A percentile compares a stretch with the other conserved stretches of the same genome.
Evolutionary conservation across 768 basidiomycete species (phyloP).

Genomic region (Phaeolepiota aurea): DNA sequence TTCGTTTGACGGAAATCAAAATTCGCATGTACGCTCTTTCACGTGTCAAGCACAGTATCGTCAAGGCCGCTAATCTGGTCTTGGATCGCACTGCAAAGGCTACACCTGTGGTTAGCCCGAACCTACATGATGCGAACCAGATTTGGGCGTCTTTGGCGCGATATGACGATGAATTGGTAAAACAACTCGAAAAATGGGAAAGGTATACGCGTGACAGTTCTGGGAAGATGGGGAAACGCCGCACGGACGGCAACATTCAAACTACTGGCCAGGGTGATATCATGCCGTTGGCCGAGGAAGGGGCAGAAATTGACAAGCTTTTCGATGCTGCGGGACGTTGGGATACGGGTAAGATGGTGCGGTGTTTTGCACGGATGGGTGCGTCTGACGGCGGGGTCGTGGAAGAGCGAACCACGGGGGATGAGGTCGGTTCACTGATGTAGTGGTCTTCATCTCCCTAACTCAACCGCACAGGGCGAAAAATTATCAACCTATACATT

Average conservation of each 20-base stretch:
- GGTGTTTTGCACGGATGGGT: conserved; percentile 59
- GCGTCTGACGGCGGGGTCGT: conserved; percentile 18
- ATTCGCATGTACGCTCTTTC: conserved; percentile 55
- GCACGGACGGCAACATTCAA: conserved; percentile 19
- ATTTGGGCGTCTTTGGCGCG: conserved; percentile 74
- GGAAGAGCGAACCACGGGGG: conserved; percentile 25
- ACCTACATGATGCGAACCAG: conserved; percentile 20
- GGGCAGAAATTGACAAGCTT: conserved; percentile 26
- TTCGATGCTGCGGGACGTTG: conserved; percentile 49
- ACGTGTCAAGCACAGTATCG: conserved; percentile 38
- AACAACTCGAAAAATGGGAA: conserved; percentile 58
- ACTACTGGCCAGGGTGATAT: conserved; percentile 12
- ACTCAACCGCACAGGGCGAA: conserved; percentile 22
- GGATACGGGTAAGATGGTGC: conserved; percentile 76
- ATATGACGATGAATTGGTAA: conserved; percentile 67
- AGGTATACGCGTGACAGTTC: conserved; percentile 33
- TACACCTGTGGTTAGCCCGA: conserved; percentile 4
- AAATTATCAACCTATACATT: conserved; percentile 37
- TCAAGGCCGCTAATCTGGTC: conserved; percentile 48
- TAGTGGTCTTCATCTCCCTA: neutral
- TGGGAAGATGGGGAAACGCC: conserved; percentile 21
- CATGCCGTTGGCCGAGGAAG: conserved; percentile 12
- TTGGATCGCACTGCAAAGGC: conserved; percentile 32
- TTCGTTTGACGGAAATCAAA: conserved; percentile 47
- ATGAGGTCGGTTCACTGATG: conserved; percentile 3